phyloP scores from a whole-genome alignment of 805 yeast species.

The Wickerhamomyces hampshirensis region DNA sequence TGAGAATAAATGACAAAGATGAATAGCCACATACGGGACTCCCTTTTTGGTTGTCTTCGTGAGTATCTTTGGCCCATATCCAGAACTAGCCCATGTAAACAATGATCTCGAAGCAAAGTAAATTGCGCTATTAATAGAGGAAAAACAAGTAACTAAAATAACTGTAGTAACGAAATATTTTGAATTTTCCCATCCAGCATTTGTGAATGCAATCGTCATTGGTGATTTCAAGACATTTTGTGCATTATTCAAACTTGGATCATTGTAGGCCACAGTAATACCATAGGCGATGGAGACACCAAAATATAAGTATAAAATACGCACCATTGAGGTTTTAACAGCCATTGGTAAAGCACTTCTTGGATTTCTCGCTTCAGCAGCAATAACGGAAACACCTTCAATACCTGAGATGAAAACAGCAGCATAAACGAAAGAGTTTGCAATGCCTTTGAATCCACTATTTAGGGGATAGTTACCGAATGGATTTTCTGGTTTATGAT shows the following conservation, averaged over 20 bases:
- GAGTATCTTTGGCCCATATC: slow-evolving; percentile 54
- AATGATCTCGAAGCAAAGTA: slow-evolving; percentile 67
- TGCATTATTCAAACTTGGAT: slow-evolving; percentile 37
- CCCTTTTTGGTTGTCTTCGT: slow-evolving; percentile 50
- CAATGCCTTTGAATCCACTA: slow-evolving; percentile 50
- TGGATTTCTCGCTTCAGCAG: slow-evolving; percentile 70
- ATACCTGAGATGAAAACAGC: slow-evolving; percentile 77
- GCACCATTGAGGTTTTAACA: slow-evolving; percentile 56
- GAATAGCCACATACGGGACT: slow-evolving; percentile 60
- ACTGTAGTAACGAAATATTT: slow-evolving; percentile 70
- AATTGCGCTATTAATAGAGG: slow-evolving; percentile 66
- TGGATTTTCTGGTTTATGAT: slow-evolving; percentile 30
- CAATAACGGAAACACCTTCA: slow-evolving; percentile 70
- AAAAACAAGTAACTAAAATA: slow-evolving; percentile 56
- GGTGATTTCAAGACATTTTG: slow-evolving; percentile 51
- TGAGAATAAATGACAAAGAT: slow-evolving; percentile 54
- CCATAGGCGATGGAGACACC: slow-evolving; percentile 62
- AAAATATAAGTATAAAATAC: slow-evolving; percentile 63
- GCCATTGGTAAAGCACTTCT: slow-evolving; percentile 68
- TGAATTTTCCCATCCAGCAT: slow-evolving; percentile 60
- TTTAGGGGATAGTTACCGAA: slow-evolving; percentile 32
- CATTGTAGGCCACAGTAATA: slow-evolving; percentile 62
- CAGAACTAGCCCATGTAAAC: slow-evolving; percentile 57
- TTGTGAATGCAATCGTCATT: slow-evolving; percentile 62
- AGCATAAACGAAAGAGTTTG: slow-evolving; percentile 59